phyloP scores from a whole-genome alignment of 2,329 filamentous ascomycete species.

The Monosporascus sp. region DNA sequence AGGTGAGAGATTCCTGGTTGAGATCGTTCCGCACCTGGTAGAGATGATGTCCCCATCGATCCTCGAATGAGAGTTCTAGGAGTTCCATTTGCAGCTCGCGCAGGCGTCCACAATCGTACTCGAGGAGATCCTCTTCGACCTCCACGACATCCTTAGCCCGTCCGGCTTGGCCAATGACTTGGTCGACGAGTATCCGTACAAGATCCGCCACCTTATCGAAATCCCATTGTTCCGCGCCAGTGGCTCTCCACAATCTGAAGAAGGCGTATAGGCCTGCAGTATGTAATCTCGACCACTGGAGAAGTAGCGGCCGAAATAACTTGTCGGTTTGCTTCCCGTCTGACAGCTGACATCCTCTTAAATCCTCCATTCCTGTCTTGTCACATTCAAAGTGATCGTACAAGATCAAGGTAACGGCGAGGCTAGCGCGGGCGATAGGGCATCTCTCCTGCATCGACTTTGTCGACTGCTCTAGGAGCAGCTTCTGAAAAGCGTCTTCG shows the following conservation, averaged over 20 bases:
- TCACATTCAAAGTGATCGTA: conserved; percentile 97
- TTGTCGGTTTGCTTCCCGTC: conserved; percentile 80
- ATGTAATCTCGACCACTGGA: conserved; percentile 92
- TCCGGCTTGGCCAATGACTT: conserved; percentile 75
- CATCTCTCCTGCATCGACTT: conserved; percentile 68
- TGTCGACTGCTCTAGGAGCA: conserved; percentile 81
- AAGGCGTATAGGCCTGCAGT: conserved; percentile 81
- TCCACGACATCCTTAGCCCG: conserved; percentile 80
- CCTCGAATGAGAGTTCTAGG: conserved; percentile 84
- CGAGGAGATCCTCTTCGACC: conserved; percentile 81
- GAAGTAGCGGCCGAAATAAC: conserved; percentile 76
- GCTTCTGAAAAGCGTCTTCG: conserved; percentile 87
- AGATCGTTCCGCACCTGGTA: conserved; percentile 87
- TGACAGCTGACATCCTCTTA: conserved; percentile 66
- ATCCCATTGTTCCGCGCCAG: conserved; percentile 76
- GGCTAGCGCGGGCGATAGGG: conserved; percentile 78
- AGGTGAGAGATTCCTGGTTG: conserved; percentile 85
- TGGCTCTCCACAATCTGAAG: conserved; percentile 87
- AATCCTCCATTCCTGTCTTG: conserved; percentile 72
- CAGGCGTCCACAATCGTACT: conserved; percentile 73
- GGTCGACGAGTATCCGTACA: conserved; percentile 82
- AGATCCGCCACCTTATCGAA: conserved; percentile 92
- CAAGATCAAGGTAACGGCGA: conserved; percentile 80
- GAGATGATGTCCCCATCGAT: conserved; percentile 88
- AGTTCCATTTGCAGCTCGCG: conserved; percentile 91